Percentiles rank a stretch among this genome's conserved stretches.
Conservation (phyloP, 257 asterid genomes). For the Coffea eugenioides region DNA sequence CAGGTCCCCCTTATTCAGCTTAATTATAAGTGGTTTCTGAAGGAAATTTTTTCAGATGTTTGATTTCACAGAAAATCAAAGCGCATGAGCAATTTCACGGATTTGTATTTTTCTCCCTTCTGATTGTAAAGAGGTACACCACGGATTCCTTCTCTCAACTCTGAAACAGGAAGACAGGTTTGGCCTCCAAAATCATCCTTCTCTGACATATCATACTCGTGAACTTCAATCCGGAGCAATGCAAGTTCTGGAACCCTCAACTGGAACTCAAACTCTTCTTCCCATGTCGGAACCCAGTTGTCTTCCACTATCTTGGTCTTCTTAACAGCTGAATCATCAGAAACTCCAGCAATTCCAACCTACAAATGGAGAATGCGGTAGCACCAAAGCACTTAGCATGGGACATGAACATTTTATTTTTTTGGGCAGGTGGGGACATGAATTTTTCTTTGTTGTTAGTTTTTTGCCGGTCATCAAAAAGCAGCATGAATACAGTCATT, state of each 20-base stretch:
- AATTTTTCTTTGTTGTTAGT: background rate
- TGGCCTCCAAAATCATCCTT: slow-evolving; percentile 79
- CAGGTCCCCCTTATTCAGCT: background rate
- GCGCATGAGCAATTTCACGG: slow-evolving; percentile 60
- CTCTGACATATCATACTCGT: slow-evolving; percentile 57
- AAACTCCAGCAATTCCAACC: slow-evolving; percentile 70
- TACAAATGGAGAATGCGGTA: slow-evolving; percentile 14
- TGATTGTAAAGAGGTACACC: slow-evolving; percentile 54
- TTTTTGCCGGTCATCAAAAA: too few relatives aligned
- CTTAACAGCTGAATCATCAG: slow-evolving; percentile 48
- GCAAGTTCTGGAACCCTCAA: slow-evolving; percentile 68
- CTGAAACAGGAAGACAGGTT: slow-evolving; percentile 65
- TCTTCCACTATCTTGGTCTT: slow-evolving; percentile 50
- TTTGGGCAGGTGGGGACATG: too few relatives aligned
- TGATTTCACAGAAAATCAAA: slow-evolving; percentile 42
- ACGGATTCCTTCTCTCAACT: slow-evolving; percentile 66
- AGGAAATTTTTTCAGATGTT: background rate
- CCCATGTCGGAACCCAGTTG: slow-evolving; percentile 65
- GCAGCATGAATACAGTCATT: too few relatives aligned
- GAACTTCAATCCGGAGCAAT: slow-evolving; percentile 60
- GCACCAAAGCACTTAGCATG: background rate
- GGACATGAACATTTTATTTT: slow-evolving; percentile 1
- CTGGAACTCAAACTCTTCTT: slow-evolving; percentile 59
- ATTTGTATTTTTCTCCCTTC: slow-evolving; percentile 66
- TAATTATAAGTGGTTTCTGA: background rate